Evolutionary conservation across 1,284 basidiomycete species (phyloP), one percentile per base, ranked within the genome.

Genomic region (Neolentinus lepideus): DNA sequence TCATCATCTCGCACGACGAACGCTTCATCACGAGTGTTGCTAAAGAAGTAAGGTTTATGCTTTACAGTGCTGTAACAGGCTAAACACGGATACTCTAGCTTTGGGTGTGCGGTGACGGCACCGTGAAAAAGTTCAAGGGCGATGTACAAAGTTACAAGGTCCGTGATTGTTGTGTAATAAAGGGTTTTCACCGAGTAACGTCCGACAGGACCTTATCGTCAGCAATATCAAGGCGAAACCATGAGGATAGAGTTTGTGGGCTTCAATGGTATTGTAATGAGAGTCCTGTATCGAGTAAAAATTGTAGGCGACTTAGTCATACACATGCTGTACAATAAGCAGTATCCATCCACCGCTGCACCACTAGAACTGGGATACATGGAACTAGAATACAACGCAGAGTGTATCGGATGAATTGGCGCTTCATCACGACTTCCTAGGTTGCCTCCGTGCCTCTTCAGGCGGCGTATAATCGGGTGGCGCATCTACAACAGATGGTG

Each of bases 101-200:
- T 16, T 94, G 90, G 89, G 94, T 98, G 1, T 97, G 94, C 64
- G 90, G 86, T 16, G 90, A 96, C 64, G 86, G 83, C 27, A 87
- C 85, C 1, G 90, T 94, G 21, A 75, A 74, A 57, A 93, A 94
- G 70, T 97, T 95, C 78, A 81, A 75, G 67, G 94, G 94, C 51
- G 92, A 96, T 64, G 95, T 98, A 1, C 83, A 92, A 61, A 84
- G 83, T 46, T 98, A 98, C 78, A 98, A 98, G 88, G 88, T 84
- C 57, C 63, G 79, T 64, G 36, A 45, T 51, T 29, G 53, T 26
- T 51, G 48, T 21, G 33, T 47, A 19, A 51, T 58, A n/a, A 19
- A 48, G 43, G 56, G 62, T 61, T 27, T 58, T 16, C 26, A 22
- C 35, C 53, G 12, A 21, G 19, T n/a, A 16, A 6, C 3, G 57